Evolutionary conservation across 805 yeast species (phyloP), one percentile per base, ranked within the genome.

Genomic region (Schwanniomyces vanrijiae): DNA sequence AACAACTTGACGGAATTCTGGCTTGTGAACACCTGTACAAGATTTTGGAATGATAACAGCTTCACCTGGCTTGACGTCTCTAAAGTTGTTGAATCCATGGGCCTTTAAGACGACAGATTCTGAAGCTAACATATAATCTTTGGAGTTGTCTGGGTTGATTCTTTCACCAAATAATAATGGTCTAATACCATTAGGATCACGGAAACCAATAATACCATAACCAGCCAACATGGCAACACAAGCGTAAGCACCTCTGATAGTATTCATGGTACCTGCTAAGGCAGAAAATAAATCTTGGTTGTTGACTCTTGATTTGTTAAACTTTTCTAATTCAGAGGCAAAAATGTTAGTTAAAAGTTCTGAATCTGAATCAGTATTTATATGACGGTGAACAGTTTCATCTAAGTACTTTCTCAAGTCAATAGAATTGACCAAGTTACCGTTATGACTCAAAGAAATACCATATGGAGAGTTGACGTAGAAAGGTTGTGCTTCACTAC

Each of bases 381-480:
- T 90, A 62, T 94, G 99, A 62, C 99, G 86, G 69, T 94, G 99
- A 28, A 90, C 97, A 40, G 79, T 88, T 65, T 90, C 96, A 65
- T 94, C 99, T 73, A 94, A 78, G 63, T 87, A 87, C 56, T 81
- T 75, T 58, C 83, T 80, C 59, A 94, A 77, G 48, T 87, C 87
- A 11, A 75, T 80, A 4, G 94, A 88, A 68, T 94, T 94, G 51
- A 92, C 96, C 59, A 94, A 77, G 68, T 94, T 94, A 61, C 99
- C 99, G 66, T 94, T 92, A 68, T 94, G 99, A 45, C 92, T 82
- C 64, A 94, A 64, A 39, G 88, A 81, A 51, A 94, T 86, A 48
- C 99, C 99, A 61, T 90, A 94, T 2, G 99, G 99, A 38, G 96
- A 83, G 73, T 94, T 94, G 54, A 94, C 99, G 62, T 94, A 94